Evolutionary conservation across 148 eudicot species (phyloP).

Genomic region (Drosera capensis): DNA sequence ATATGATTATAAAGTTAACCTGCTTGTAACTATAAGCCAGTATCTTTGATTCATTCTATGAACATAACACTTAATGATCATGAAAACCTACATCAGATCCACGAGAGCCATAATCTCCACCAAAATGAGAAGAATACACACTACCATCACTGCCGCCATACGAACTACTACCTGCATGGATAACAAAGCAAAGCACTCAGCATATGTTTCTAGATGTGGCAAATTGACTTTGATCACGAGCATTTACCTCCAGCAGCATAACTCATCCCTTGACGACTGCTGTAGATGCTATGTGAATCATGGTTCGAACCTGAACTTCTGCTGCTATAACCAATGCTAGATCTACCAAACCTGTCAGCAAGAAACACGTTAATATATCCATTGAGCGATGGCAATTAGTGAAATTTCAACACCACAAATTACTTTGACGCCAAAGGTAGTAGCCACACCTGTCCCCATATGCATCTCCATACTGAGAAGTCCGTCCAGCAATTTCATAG

Average conservation of each 20-base stretch:
- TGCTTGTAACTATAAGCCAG: neutral
- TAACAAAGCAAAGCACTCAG: neutral
- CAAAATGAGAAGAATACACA: conserved; percentile 67
- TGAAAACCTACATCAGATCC: conserved; percentile 60
- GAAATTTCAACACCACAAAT: too few species aligned
- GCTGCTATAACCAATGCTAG: conserved; percentile 58
- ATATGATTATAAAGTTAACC: conserved; percentile 2
- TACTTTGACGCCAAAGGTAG: too few species aligned
- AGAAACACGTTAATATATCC: neutral
- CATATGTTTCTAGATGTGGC: neutral
- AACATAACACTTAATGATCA: neutral
- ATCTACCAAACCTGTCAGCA: conserved; percentile 60
- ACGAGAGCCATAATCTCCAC: conserved; percentile 67
- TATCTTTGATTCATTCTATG: neutral
- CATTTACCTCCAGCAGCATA: conserved; percentile 31
- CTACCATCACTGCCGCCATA: conserved; percentile 59
- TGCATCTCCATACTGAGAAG: conserved; percentile 64
- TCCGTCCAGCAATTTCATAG: conserved; percentile 54
- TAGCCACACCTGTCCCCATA: conserved; percentile 58
- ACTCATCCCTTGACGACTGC: conserved; percentile 70
- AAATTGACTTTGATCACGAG: neutral
- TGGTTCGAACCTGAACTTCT: conserved; percentile 60
- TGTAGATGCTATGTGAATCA: conserved; percentile 69
- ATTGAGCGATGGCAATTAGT: neutral
- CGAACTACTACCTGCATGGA: conserved; percentile 33